phyloP scores from a whole-genome alignment of 176 grass and related monocot species.

The Triticum timopheevii region DNA sequence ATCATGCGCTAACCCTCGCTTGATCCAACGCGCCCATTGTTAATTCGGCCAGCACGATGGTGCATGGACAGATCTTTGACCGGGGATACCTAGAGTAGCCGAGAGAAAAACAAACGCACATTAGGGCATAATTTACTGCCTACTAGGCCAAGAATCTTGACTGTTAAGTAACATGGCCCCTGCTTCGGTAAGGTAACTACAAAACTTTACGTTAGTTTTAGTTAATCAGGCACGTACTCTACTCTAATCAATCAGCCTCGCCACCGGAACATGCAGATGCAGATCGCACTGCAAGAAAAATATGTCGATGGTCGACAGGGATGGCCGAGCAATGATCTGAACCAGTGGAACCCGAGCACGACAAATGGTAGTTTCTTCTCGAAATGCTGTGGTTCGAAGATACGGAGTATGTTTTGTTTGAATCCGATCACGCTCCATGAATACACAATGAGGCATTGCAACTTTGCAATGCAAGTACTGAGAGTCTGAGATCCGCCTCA shows the following conservation, averaged over 20 bases:
- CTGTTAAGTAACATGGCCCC: slow-evolving; percentile 47
- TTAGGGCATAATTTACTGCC: slow-evolving; percentile 33
- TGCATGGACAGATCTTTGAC: slow-evolving; percentile 52
- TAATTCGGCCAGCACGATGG: slow-evolving; percentile 12
- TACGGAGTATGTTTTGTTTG: no score
- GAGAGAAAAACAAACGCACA: not conserved
- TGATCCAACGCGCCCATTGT: slow-evolving; percentile 15
- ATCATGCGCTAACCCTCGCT: not conserved
- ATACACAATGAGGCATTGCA: no score
- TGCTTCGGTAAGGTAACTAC: slow-evolving; percentile 32
- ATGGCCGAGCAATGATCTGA: not conserved
- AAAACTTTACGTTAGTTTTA: slow-evolving; percentile 10
- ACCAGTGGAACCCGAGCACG: not conserved
- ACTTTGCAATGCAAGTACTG: no score
- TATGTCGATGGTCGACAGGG: no score
- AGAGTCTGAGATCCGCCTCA: no score
- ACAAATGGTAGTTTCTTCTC: not conserved
- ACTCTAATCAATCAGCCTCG: not conserved
- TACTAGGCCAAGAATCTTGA: slow-evolving; percentile 50
- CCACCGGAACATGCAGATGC: not conserved
- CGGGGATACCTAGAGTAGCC: not conserved
- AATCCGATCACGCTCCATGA: no score
- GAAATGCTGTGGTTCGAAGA: no score
- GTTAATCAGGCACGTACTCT: not conserved
- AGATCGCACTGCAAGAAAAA: not conserved